Evolutionary conservation across 352 stramenopile species (phyloP).

Genomic region (Thalassiosira exigua): DNA sequence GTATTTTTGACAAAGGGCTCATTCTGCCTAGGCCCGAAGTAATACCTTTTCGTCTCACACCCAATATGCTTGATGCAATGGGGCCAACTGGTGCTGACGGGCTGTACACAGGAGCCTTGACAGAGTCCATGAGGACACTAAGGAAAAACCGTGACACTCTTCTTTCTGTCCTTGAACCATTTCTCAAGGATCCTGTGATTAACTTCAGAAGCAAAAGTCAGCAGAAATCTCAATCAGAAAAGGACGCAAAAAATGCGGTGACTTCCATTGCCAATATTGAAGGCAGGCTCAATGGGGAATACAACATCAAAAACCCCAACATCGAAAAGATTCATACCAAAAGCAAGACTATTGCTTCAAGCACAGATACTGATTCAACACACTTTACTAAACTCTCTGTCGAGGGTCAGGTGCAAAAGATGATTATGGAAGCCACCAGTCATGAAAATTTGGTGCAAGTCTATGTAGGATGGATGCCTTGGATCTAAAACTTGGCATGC

Average conservation of each 20-base stretch:
- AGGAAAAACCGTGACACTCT: constrained; percentile 96
- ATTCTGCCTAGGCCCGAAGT: constrained; percentile 96
- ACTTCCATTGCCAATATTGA: constrained; percentile 79
- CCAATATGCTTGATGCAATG: constrained; percentile 99
- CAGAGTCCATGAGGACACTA: constrained; percentile 89
- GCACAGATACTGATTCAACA: constrained; percentile 54
- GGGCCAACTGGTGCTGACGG: constrained; percentile 96
- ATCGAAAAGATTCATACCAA: constrained; percentile 64
- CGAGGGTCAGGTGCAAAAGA: constrained; percentile 85
- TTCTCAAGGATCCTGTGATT: constrained; percentile 97
- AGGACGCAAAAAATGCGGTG: constrained; percentile 54
- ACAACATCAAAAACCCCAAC: constrained; percentile 86
- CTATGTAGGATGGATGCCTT: constrained; percentile 87
- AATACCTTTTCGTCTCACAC: constrained; percentile 99
- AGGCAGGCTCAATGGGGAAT: constrained; percentile 80
- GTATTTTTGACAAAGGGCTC: constrained; percentile 99
- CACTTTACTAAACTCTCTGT: constrained; percentile 80
- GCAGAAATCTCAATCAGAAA: constrained; percentile 47
- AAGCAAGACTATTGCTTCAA: constrained; percentile 36
- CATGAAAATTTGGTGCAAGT: constrained; percentile 86
- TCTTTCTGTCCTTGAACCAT: constrained; percentile 98
- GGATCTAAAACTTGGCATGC: too few species aligned
- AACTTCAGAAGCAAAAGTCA: constrained; percentile 82
- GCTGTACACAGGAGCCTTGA: constrained; percentile 91
- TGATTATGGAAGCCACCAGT: constrained; percentile 84